These are phyloP conservation scores for button mushroom (Agaricus bisporus) DNA, from an alignment of 768 basidiomycete genomes.

Conservation along the genomic window DNA sequence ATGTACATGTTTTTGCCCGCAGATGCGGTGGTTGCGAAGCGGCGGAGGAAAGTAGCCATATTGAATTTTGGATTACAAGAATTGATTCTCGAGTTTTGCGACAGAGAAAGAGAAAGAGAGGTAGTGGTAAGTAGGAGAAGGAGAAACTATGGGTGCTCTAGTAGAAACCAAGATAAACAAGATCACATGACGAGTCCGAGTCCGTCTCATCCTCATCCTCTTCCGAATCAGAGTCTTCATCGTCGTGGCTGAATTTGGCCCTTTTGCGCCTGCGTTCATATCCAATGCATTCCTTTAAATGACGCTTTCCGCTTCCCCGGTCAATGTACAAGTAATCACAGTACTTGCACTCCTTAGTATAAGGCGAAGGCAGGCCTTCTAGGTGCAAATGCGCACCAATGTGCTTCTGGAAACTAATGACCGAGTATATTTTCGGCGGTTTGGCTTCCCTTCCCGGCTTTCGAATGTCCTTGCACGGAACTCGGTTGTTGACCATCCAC, in stretches of 20 bases:
- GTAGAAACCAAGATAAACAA: no score
- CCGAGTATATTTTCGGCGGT: not conserved
- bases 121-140: no score
- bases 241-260: no score
- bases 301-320: not conserved
- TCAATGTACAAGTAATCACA: not conserved
- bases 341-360: not conserved
- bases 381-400: not conserved
- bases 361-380: slow-evolving; percentile 1
- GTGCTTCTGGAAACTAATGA: not conserved
- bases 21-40: slow-evolving; percentile 45
- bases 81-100: no score
- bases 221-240: no score
- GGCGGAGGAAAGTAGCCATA: slow-evolving; percentile 47
- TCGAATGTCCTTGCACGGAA: no score
- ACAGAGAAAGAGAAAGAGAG: no score
- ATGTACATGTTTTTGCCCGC: slow-evolving; percentile 31
- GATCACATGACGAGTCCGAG: no score
- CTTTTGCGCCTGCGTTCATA: not conserved
- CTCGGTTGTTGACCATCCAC: no score
- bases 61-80: no score
- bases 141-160: no score
- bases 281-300: not conserved
- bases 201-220: no score
- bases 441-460: not conserved